Evolutionary conservation across 1,139 yeast genomes (phyloP), one percentile per base, ranked within the genome.

Genomic region (Candida albicans): DNA sequence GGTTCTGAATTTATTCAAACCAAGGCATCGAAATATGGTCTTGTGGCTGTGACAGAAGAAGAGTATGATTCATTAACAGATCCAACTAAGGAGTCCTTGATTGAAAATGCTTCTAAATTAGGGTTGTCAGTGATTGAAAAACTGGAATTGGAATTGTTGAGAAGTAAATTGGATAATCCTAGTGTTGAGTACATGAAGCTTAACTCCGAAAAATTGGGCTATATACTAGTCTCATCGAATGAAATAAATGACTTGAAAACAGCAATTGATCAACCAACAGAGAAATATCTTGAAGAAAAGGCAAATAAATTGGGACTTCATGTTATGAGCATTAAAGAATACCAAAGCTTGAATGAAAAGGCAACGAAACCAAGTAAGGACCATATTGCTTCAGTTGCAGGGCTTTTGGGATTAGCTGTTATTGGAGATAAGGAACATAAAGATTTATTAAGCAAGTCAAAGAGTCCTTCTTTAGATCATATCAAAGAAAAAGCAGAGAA

Each of bases 371-470:
- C 64, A 12, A 37, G 48, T 2, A 33, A 46, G 8, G 53, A 47
- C 10, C 53, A 57, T 35, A 35, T 61, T 8, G 34, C 44, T 8
- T 12, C 39, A 12, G 31, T 30, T 22, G 50, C 51, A 7, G 41
- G 44, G 6, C 31, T 26, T 12, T 41, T 47, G 26, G 64, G 65
- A 8, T 59, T 70, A 42, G 61, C 67, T 3, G 64, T 73, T 1
- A 52, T 72, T 36, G 50, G 59, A 4, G 39, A 38, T 8, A 51
- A 49, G 3, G 60, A 53, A n/a, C 52, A 52, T 37, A 45, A 48
- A 9, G 40, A 47, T 3, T 50, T 64, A 45, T 29, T 37, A 58
- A 33, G 33, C 2, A 40, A 42, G 8, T 33, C 46, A 8, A 27
- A 48, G 8, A 34, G 45, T 7, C 70, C 70, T 7, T 32, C 54